Base-by-base conservation (phyloP, 805 yeast genomes). In the Nakazawaea ernobii region DNA sequence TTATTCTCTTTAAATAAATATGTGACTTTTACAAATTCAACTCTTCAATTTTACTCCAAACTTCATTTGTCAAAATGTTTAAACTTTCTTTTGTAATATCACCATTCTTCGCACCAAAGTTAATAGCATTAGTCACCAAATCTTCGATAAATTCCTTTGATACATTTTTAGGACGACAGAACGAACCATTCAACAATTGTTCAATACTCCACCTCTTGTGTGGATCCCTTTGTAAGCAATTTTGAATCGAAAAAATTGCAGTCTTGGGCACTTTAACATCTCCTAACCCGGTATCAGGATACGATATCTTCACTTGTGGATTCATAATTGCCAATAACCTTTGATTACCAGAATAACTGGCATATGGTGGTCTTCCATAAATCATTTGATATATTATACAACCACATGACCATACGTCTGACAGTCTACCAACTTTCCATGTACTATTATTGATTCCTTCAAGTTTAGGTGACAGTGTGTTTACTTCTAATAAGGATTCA, bases 361-460 rank as follows among this genome's bases (percentile, higher is more conserved):
- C 95, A 68, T 88, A 91, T 1, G 99, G 99, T 1, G 97, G 92
- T 51, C 76, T 75, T 0, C 97, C 97, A 57, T 94, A 95, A 8
- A 91, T 77, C 96, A 94, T 89, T 63, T 94, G 98, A 65, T 90
- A 92, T 1, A 94, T 71, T 3, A 94, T 92, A 62, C 98, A 90
- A 0, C 99, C 99, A 66, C 96, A 86, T 17, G 98, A 90, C 99
- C 99, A 94, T 13, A 94, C 82, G 67, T 94, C 99, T 1, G 97
- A 86, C 0, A 98, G 96, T 57, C 83, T 84, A 1, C 98, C 97
- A 9, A 91, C 95, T 62, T 80, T 86, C 92, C 84, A 68, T 33
- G 79, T 66, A 49, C 67, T 48, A 27, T 13, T 38, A 29, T 8
- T 47, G 53, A 10, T n/a, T n/a, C 55, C 47, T 6, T 41, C 35